Conservation (phyloP, 2,329 filamentous ascomycete genomes). For the Cercospora citrullina region DNA sequence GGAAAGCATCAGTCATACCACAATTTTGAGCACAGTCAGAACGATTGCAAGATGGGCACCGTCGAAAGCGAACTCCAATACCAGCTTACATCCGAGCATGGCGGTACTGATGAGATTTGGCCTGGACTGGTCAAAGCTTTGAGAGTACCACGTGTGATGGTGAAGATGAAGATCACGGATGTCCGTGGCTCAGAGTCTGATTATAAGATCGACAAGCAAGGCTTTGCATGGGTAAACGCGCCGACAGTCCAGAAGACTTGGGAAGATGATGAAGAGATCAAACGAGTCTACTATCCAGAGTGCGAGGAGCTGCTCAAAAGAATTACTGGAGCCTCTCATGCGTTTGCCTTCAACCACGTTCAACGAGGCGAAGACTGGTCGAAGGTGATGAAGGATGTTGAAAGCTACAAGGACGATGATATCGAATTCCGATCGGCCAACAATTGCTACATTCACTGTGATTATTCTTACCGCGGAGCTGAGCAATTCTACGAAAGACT, state of each 20-base stretch:
- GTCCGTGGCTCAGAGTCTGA: conserved; percentile 7
- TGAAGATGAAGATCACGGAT: conserved; percentile 12
- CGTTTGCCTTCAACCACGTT: conserved; percentile 13
- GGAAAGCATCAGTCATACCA: background rate
- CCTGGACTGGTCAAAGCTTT: conserved; percentile 16
- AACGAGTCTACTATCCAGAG: conserved; percentile 14
- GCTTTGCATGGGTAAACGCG: conserved; percentile 9
- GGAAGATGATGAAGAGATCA: conserved; percentile 17
- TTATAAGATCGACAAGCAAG: conserved; percentile 15
- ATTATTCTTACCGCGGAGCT: conserved; percentile 14
- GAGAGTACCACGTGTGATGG: conserved; percentile 11
- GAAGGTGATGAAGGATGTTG: conserved; percentile 11
- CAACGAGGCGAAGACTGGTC: conserved; percentile 12
- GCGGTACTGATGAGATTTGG: conserved; percentile 15
- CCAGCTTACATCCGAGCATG: conserved; percentile 13
- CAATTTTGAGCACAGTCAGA: background rate
- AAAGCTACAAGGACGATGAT: conserved; percentile 16
- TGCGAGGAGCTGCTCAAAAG: conserved; percentile 11
- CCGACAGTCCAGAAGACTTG: conserved; percentile 9
- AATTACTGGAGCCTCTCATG: conserved; percentile 16
- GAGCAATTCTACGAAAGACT: conserved; percentile 14
- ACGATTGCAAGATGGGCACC: background rate
- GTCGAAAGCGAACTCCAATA: conserved; percentile 14
- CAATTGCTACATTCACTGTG: conserved; percentile 17
- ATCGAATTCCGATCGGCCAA: conserved; percentile 10